Conservation (phyloP, 441 rosid genomes). For the Metrosideros polymorpha region DNA sequence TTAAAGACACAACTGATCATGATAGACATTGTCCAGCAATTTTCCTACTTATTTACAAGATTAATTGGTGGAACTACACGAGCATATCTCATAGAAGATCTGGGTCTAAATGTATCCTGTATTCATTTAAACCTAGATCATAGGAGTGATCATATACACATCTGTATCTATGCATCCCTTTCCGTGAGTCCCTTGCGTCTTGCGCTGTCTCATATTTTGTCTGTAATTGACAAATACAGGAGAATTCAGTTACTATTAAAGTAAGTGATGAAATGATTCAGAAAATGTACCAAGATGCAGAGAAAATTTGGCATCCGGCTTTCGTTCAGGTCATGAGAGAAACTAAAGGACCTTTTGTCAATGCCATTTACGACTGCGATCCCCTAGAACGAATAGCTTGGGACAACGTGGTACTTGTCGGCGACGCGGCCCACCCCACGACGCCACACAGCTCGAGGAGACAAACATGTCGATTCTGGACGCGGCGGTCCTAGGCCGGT, state of each 20-base stretch:
- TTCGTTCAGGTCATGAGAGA: neutral
- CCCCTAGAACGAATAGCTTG: neutral
- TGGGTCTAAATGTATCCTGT: neutral
- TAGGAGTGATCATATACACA: neutral
- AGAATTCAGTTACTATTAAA: neutral
- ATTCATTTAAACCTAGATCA: neutral
- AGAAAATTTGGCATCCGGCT: neutral
- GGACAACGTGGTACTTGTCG: neutral
- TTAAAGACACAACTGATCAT: neutral
- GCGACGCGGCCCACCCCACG: neutral
- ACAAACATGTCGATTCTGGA: constrained; percentile 4
- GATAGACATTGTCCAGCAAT: neutral
- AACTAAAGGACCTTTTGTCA: neutral
- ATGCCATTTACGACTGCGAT: neutral
- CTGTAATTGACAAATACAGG: neutral
- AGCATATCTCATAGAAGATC: neutral
- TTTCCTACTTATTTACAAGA: neutral
- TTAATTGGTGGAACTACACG: neutral
- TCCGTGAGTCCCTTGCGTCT: neutral
- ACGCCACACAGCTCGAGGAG: constrained; percentile 3
- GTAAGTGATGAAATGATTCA: neutral
- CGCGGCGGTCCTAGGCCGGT: neutral
- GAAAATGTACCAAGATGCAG: neutral
- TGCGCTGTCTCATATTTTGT: neutral
- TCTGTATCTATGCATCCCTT: neutral